Evolutionary conservation across 1,284 basidiomycete genomes (phyloP), one percentile per base, ranked within the genome.

Genomic region (Sporisorium iseilematis-ciliati): DNA sequence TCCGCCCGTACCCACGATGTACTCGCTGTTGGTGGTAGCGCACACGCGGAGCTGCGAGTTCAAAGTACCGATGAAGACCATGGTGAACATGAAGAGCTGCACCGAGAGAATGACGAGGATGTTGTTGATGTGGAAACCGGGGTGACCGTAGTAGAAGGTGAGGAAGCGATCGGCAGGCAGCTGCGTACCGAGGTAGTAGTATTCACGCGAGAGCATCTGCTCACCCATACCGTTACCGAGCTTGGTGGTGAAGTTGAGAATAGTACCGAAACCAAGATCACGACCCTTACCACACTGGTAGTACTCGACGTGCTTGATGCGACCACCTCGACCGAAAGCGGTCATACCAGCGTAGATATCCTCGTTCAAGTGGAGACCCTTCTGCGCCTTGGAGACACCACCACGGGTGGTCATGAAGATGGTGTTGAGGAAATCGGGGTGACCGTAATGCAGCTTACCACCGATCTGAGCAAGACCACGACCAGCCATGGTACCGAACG

Each of bases 271-370:
- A 45, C 97, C 97, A 69, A 99, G 91, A 88, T 99, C 97, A 88
- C 96, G 92, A 69, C 96, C 96, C 87, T 99, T 99, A 66, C 96
- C 96, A 85, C 96, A 98, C 78, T 89, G 89, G 87, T 96, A 98
- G 87, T 98, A 99, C 87, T 99, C 97, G 59, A 94, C 96, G 85
- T 99, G 97, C 89, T 99, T 99, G 90, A 99, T 99, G 72, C 93
- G 90, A 55, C 93, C 96, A 50, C 97, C 97, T 57, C 96, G 92
- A 65, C 95, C 95, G 83, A 98, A 93, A 7, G 96, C 97, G 81
- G 92, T 97, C 93, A 99, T 99, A 83, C 97, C 96, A 33, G 97
- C 96, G 86, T 95, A 99, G 84, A 99, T 99, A 90, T 99, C 97
- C 87, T 99, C 96, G 88, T 98, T 98, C 72, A 99, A 87, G 86